phyloP scores from a whole-genome alignment of 345 rosid genomes.

The Eucalyptus sp. region DNA sequence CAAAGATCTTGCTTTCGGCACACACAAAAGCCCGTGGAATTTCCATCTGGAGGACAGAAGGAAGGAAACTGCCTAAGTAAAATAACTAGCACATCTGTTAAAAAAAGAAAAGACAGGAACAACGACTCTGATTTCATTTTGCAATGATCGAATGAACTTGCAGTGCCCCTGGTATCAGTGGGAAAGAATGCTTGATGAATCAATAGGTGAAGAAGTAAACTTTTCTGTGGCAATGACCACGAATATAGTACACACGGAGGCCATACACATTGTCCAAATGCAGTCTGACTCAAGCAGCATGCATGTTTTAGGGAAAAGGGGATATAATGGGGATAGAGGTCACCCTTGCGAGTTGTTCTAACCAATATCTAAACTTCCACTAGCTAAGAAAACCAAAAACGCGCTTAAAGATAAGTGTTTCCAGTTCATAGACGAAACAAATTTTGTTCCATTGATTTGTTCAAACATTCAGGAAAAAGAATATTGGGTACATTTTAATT shows the following conservation, averaged over 20 bases:
- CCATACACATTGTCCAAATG: neutral
- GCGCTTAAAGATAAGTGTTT: neutral
- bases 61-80: neutral
- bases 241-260: neutral
- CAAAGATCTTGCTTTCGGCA: slow-evolving; percentile 97
- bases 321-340: neutral
- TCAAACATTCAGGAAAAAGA: neutral
- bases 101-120: neutral
- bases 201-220: neutral
- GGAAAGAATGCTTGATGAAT: neutral
- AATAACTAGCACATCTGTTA: neutral
- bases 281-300: neutral
- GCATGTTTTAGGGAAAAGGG: neutral
- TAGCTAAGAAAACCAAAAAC: neutral
- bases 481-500: neutral
- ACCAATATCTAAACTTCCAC: neutral
- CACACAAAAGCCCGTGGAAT: slow-evolving; percentile 98
- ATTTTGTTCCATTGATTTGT: neutral
- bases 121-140: neutral
- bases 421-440: neutral
- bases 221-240: neutral
- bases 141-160: neutral
- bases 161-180: neutral
- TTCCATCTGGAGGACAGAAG: slow-evolving; percentile 50
- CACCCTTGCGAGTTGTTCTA: neutral